phyloP scores from a whole-genome alignment of 441 rosid genomes.

The Geranium incanum region DNA sequence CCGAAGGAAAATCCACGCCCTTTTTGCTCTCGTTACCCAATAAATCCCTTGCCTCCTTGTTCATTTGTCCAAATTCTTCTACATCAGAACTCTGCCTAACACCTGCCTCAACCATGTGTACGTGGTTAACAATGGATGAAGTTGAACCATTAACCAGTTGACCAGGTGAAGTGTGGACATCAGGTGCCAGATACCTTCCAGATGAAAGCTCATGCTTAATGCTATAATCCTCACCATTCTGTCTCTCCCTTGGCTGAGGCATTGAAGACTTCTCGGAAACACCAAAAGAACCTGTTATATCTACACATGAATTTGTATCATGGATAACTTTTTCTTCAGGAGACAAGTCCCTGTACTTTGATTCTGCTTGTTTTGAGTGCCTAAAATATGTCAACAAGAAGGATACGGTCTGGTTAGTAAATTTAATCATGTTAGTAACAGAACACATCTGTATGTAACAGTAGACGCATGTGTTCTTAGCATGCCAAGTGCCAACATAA shows the following conservation, averaged over 20 bases:
- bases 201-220: neutral
- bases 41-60: neutral
- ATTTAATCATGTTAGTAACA: neutral
- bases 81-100: neutral
- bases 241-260: neutral
- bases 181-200: neutral
- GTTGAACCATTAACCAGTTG: neutral
- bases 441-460: neutral
- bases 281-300: neutral
- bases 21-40: neutral
- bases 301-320: neutral
- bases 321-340: conserved; percentile 2
- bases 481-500: conserved; percentile 3
- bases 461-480: neutral
- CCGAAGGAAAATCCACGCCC: neutral
- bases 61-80: conserved; percentile 3
- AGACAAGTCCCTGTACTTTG: conserved; percentile 5
- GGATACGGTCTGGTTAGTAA: neutral
- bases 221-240: neutral
- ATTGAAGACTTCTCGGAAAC: conserved; percentile 1
- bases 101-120: neutral
- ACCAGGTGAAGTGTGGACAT: neutral
- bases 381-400: neutral
- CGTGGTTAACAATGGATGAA: neutral
- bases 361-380: conserved; percentile 5